Evolutionary conservation across 352 stramenopile genomes (phyloP).

Genomic region (Peronospora tabacina): DNA sequence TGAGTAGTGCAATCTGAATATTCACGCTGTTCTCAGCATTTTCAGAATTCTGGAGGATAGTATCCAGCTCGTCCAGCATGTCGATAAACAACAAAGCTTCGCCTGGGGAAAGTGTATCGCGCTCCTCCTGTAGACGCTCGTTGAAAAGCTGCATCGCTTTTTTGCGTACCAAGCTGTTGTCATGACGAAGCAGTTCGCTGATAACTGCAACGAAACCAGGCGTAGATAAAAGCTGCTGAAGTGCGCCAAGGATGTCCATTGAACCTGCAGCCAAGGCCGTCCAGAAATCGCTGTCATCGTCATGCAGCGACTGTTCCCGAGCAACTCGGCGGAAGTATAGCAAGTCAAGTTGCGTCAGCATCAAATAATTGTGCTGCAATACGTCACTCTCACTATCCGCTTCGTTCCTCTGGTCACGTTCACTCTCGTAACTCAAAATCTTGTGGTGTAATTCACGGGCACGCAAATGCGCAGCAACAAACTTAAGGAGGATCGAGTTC

Average conservation of each 20-base stretch:
- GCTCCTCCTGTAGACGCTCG: constrained; percentile 68
- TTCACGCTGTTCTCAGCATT: constrained; percentile 59
- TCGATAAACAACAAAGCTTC: constrained; percentile 82
- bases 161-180: constrained; percentile 81
- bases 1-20: constrained; percentile 77
- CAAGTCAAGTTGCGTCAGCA: constrained; percentile 70
- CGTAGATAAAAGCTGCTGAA: constrained; percentile 80
- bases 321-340: constrained; percentile 77
- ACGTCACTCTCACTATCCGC: constrained; percentile 31
- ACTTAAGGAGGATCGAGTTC: constrained; percentile 56
- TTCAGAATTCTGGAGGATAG: constrained; percentile 59
- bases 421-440: constrained; percentile 51
- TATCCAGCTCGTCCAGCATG: constrained; percentile 78
- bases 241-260: constrained; percentile 66
- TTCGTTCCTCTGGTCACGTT: constrained; percentile 31
- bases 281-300: constrained; percentile 52
- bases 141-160: constrained; percentile 87
- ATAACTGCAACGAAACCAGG: constrained; percentile 83
- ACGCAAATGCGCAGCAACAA: constrained; percentile 61
- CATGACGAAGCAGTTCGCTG: constrained; percentile 74
- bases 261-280: constrained; percentile 37
- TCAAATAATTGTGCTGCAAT: constrained; percentile 73
- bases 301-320: constrained; percentile 55
- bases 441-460: constrained; percentile 61
- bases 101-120: constrained; percentile 43